Evolutionary conservation across 2,329 filamentous ascomycete species (phyloP).

Genomic region (Corynespora cassiicola): DNA sequence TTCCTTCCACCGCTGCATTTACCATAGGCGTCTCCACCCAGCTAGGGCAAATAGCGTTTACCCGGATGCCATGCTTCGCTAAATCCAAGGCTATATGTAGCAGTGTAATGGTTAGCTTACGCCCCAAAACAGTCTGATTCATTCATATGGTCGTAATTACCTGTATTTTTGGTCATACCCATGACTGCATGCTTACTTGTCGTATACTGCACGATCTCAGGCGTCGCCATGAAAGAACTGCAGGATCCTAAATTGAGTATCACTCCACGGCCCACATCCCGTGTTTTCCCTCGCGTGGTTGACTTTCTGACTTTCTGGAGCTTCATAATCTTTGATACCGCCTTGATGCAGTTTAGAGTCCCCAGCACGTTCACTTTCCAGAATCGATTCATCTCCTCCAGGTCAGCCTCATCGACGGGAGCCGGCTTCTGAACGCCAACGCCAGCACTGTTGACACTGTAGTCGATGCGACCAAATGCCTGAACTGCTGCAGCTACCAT

Average conservation of each 20-base stretch:
- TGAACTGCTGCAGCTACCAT: conserved; percentile 23
- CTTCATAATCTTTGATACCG: conserved; percentile 56
- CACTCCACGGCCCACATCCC: conserved; percentile 15
- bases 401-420: not conserved
- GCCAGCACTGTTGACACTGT: conserved; percentile 28
- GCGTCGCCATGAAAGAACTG: conserved; percentile 8
- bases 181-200: conserved; percentile 24
- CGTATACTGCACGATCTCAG: conserved; percentile 18
- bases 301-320: no score
- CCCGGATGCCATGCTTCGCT: conserved; percentile 7
- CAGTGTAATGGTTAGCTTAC: conserved; percentile 2
- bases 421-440: conserved; percentile 3
- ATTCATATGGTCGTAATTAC: conserved; percentile 9
- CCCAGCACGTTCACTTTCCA: conserved; percentile 56
- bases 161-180: conserved; percentile 25
- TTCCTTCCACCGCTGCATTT: conserved; percentile 1
- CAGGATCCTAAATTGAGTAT: conserved; percentile 18
- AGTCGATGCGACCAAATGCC: conserved; percentile 32
- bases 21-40: conserved; percentile 10
- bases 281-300: not conserved
- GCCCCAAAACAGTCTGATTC: no score
- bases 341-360: conserved; percentile 61
- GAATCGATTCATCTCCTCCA: conserved; percentile 15
- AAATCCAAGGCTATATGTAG: conserved; percentile 11
- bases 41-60: conserved; percentile 12